A percentile compares a stretch with the other conserved stretches of the same genome.
phyloP scores from a whole-genome alignment of 2,329 filamentous ascomycete species.

The Ascochyta lentis region DNA sequence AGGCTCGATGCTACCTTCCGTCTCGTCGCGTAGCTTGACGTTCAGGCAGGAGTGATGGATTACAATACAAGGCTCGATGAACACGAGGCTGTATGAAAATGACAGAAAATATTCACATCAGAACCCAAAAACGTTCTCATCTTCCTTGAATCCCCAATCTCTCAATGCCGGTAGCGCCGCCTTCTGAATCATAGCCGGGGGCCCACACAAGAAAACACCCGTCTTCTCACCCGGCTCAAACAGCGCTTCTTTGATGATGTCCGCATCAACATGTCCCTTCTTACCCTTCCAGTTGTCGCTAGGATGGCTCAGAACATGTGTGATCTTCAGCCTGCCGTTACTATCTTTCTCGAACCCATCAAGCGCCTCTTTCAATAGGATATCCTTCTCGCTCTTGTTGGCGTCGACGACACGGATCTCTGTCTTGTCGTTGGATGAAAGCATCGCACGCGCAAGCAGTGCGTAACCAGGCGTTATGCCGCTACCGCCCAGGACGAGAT shows the following conservation, averaged over 20 bases:
- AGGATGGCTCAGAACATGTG: slow-evolving; percentile 57
- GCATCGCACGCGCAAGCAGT: slow-evolving; percentile 55
- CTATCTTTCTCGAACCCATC: slow-evolving; percentile 50
- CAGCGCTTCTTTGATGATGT: slow-evolving; percentile 50
- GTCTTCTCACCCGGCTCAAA: slow-evolving; percentile 53
- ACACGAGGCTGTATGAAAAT: too few species aligned
- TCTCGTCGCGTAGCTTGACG: background rate
- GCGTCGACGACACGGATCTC: slow-evolving; percentile 56
- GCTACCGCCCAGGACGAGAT: slow-evolving; percentile 58
- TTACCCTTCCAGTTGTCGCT: slow-evolving; percentile 55
- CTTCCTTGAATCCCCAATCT: slow-evolving; percentile 55
- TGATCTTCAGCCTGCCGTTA: slow-evolving; percentile 52
- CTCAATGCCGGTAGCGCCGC: slow-evolving; percentile 58
- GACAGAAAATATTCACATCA: slow-evolving; percentile 14
- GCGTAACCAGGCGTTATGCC: slow-evolving; percentile 62
- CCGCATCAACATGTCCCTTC: slow-evolving; percentile 54
- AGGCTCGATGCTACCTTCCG: background rate
- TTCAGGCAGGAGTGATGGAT: background rate
- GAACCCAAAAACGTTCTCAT: slow-evolving; percentile 55
- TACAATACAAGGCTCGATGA: too few species aligned
- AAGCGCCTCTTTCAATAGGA: slow-evolving; percentile 55
- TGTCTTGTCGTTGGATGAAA: slow-evolving; percentile 44
- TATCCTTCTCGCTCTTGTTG: slow-evolving; percentile 57
- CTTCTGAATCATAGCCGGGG: slow-evolving; percentile 59
- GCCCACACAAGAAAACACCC: slow-evolving; percentile 59